phyloP scores from a whole-genome alignment of 2,329 filamentous ascomycete genomes.

The Ceratocystis albifundus region DNA sequence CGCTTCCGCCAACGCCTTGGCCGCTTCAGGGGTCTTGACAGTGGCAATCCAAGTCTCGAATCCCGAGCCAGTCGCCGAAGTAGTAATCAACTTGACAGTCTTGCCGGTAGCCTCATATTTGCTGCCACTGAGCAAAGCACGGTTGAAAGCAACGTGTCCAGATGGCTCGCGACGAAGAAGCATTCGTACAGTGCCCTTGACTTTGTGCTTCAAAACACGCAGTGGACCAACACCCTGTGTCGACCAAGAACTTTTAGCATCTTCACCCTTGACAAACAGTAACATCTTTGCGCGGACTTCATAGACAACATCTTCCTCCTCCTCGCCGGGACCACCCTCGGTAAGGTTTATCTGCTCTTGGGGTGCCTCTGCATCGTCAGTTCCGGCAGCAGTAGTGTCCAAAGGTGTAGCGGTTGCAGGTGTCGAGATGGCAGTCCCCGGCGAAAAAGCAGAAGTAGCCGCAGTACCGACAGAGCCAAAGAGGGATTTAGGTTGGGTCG shows the following conservation, averaged over 20 bases:
- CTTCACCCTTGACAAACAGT: constrained; percentile 43
- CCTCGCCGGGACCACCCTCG: constrained; percentile 54
- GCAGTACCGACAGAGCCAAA: constrained; percentile 9
- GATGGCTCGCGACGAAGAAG: constrained; percentile 64
- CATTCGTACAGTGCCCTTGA: constrained; percentile 53
- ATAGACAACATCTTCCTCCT: constrained; percentile 58
- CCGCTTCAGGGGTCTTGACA: constrained; percentile 52
- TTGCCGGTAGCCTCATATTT: constrained; percentile 52
- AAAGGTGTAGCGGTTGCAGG: background rate
- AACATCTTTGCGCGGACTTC: constrained; percentile 61
- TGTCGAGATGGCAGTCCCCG: constrained; percentile 3
- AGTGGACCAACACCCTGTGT: constrained; percentile 60
- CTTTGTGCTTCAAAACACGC: constrained; percentile 62
- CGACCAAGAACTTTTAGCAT: constrained; percentile 48
- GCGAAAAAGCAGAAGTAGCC: background rate
- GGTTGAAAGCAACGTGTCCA: constrained; percentile 64
- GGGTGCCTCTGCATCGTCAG: constrained; percentile 42
- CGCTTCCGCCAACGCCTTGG: constrained; percentile 41
- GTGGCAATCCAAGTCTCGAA: constrained; percentile 61
- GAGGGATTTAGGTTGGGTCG: constrained; percentile 2
- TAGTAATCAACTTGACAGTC: constrained; percentile 47
- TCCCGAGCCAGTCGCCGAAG: constrained; percentile 45
- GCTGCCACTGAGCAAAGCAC: constrained; percentile 48
- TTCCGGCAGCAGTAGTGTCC: background rate
- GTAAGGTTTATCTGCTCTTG: constrained; percentile 62